A percentile compares a stretch with the other conserved stretches of the same genome.
phyloP scores from a whole-genome alignment of 2,329 filamentous ascomycete genomes.

The Fusarium stilboides region DNA sequence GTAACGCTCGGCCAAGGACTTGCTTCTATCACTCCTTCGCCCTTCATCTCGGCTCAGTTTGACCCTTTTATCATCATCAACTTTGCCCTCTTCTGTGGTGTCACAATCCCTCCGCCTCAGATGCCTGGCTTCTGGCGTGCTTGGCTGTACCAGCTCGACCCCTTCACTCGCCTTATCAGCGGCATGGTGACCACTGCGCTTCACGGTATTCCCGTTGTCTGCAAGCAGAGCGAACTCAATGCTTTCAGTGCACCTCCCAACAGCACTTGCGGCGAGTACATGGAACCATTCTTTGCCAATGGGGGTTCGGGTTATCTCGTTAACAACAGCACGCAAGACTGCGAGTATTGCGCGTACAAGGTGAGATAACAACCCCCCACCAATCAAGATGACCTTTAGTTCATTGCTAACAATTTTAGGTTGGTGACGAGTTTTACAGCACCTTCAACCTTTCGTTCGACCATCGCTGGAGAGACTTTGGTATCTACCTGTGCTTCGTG shows the following conservation, averaged over 20 bases:
- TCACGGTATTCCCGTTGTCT: constrained; percentile 65
- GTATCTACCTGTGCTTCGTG: constrained; percentile 83
- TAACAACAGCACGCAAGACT: constrained; percentile 75
- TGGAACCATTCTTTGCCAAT: constrained; percentile 50
- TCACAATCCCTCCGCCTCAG: constrained; percentile 82
- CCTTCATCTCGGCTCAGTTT: constrained; percentile 83
- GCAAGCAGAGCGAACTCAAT: constrained; percentile 69
- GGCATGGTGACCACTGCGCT: constrained; percentile 77
- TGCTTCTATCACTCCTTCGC: constrained; percentile 81
- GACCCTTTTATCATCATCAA: constrained; percentile 88
- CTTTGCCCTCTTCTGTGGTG: constrained; percentile 89
- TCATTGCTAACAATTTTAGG: constrained; percentile 83
- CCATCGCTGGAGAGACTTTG: constrained; percentile 85
- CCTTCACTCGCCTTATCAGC: constrained; percentile 75
- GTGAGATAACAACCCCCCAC: constrained; percentile 20
- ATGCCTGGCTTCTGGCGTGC: constrained; percentile 84
- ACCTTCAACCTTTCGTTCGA: constrained; percentile 76
- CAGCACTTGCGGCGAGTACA: constrained; percentile 48
- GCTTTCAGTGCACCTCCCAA: constrained; percentile 74
- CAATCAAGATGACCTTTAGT: constrained; percentile 77
- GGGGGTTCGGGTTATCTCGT: constrained; percentile 82
- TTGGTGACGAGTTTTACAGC: constrained; percentile 85
- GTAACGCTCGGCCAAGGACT: constrained; percentile 85
- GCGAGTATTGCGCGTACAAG: constrained; percentile 86
- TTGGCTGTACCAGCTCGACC: constrained; percentile 77